A percentile compares a stretch with the other conserved stretches of the same genome.
These are phyloP conservation scores for Diaporthe ilicicola DNA, from an alignment of 2,329 filamentous ascomycete genomes.

Conservation along the genomic window DNA sequence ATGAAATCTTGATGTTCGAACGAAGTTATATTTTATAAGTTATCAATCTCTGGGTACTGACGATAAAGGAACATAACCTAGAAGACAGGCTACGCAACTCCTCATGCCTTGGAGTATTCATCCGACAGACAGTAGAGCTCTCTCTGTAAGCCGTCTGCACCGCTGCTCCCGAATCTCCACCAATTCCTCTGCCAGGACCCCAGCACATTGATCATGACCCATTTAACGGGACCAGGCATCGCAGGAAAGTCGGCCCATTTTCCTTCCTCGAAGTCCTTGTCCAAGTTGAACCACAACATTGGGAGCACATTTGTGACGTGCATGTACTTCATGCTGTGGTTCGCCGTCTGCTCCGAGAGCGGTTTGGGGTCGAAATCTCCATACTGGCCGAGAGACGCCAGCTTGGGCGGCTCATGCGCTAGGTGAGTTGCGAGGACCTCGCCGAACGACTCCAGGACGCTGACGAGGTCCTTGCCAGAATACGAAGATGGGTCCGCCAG, in stretches of 20 bases:
- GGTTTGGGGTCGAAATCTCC: background rate
- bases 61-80: no score
- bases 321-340: constrained; percentile 18
- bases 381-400: constrained; percentile 18
- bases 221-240: background rate
- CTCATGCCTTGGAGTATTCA: background rate
- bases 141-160: constrained; percentile 5
- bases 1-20: no score
- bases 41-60: no score
- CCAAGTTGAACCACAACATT: constrained; percentile 11
- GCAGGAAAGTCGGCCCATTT: background rate
- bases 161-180: constrained; percentile 18
- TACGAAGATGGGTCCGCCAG: background rate
- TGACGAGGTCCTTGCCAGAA: background rate
- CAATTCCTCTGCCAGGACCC: constrained; percentile 1
- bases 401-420: constrained; percentile 14
- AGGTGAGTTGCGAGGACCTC: constrained; percentile 7
- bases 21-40: no score
- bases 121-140: constrained; percentile 8
- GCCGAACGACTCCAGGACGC: background rate
- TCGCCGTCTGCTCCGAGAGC: constrained; percentile 1
- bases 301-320: constrained; percentile 8
- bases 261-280: background rate
- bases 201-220: constrained; percentile 9
- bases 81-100: no score